Evolutionary conservation across 2,329 filamentous ascomycete species (phyloP).

Genomic region (Diaporthe caulivora): DNA sequence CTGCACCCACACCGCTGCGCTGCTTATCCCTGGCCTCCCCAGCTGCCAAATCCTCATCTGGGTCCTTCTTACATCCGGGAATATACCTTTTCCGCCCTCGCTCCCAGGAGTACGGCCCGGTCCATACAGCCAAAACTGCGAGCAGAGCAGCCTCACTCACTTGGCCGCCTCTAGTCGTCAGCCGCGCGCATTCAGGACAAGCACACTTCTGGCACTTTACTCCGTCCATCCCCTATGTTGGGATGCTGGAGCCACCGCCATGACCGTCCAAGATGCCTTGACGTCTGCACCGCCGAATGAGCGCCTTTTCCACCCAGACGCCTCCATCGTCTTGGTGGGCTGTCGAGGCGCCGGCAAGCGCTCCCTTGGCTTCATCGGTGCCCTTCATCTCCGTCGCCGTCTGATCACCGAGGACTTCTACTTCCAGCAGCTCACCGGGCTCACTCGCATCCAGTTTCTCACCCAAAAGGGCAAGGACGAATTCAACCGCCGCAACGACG

Average conservation of each 20-base stretch:
- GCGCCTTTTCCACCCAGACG: slow-evolving; percentile 66
- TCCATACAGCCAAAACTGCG: background rate
- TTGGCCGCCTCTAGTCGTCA: background rate
- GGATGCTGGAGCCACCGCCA: slow-evolving; percentile 44
- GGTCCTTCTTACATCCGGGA: slow-evolving; percentile 19
- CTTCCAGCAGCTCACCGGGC: slow-evolving; percentile 74
- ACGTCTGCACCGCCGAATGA: slow-evolving; percentile 51
- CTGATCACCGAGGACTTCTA: slow-evolving; percentile 77
- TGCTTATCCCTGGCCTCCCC: background rate
- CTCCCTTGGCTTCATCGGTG: slow-evolving; percentile 79
- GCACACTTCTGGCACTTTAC: background rate
- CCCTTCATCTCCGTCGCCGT: slow-evolving; percentile 74
- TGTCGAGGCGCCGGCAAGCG: slow-evolving; percentile 80
- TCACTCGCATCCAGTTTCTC: slow-evolving; percentile 70
- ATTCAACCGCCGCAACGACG: slow-evolving; percentile 72
- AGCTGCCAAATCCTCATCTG: slow-evolving; percentile 1
- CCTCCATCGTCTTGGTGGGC: slow-evolving; percentile 78
- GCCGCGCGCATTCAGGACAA: background rate
- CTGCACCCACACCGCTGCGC: background rate
- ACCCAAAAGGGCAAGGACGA: slow-evolving; percentile 70
- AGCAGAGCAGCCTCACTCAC: background rate
- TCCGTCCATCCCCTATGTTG: slow-evolving; percentile 18
- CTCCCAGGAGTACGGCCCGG: background rate
- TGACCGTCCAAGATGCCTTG: slow-evolving; percentile 38
- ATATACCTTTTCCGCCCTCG: slow-evolving; percentile 40